Conservation (phyloP, 2,329 filamentous ascomycete species). For the Furcasterigmium sp. region DNA sequence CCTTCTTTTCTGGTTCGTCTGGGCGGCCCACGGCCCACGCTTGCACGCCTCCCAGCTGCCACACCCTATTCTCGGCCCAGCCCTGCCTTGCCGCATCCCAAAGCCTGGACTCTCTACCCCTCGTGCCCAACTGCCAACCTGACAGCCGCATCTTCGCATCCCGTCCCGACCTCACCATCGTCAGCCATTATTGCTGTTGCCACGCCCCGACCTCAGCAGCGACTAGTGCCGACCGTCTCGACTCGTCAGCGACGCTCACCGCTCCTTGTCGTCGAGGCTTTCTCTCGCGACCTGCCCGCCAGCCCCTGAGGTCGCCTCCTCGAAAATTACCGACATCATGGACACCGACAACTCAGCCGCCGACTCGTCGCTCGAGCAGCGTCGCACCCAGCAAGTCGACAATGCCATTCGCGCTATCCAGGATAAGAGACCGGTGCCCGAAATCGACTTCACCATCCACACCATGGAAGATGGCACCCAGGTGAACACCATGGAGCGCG, state of each 20-base stretch:
- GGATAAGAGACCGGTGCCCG: slow-evolving; percentile 91
- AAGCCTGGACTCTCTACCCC: background rate
- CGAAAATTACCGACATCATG: slow-evolving; percentile 31
- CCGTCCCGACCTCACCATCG: no score
- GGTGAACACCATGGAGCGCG: slow-evolving; percentile 91
- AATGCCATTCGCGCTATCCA: slow-evolving; percentile 88
- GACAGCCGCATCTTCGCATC: no score
- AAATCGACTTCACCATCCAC: slow-evolving; percentile 98
- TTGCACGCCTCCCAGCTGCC: no score
- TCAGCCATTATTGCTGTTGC: background rate
- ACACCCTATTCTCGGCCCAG: background rate
- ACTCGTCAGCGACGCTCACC: slow-evolving; percentile 6
- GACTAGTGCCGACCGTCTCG: background rate
- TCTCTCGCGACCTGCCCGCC: background rate
- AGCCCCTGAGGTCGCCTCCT: no score
- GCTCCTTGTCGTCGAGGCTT: slow-evolving; percentile 5
- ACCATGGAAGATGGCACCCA: slow-evolving; percentile 96
- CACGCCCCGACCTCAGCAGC: background rate
- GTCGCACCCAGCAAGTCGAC: slow-evolving; percentile 64
- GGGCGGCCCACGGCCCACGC: background rate
- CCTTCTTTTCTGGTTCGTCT: background rate
- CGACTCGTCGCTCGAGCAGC: slow-evolving; percentile 34
- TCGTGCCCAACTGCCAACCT: slow-evolving; percentile 3
- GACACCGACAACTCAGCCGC: slow-evolving; percentile 36
- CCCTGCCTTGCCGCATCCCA: background rate